phyloP scores from a whole-genome alignment of 805 yeast species.

The Candida parachauliodes region DNA sequence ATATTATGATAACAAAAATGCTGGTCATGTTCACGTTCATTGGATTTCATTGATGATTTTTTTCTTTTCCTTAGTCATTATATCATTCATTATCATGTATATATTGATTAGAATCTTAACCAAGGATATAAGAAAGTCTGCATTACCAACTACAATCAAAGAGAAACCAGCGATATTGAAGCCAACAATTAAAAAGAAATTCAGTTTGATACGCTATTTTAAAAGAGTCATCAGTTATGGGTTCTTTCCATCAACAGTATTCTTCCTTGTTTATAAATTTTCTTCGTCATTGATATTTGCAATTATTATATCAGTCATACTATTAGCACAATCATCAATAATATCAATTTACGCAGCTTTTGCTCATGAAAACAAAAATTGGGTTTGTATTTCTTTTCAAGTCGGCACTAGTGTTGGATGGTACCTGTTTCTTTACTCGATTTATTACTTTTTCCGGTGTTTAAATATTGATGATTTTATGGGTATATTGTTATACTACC shows the following conservation, averaged over 20 bases:
- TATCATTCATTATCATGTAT: conserved; percentile 62
- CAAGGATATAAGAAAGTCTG: conserved; percentile 8
- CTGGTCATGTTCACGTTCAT: conserved; percentile 51
- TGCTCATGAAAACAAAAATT: conserved; percentile 51
- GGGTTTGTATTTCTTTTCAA: conserved; percentile 83
- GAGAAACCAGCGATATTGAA: conserved; percentile 2
- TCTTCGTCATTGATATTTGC: not conserved
- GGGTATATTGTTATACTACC: conserved; percentile 63
- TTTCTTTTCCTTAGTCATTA: conserved; percentile 55
- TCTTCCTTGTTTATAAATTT: not conserved
- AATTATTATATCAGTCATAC: conserved; percentile 39
- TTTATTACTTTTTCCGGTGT: conserved; percentile 59
- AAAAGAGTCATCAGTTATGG: conserved; percentile 49
- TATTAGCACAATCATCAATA: conserved; percentile 68
- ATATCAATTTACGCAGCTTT: conserved; percentile 65
- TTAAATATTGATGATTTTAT: conserved; percentile 65
- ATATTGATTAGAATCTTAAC: conserved; percentile 56
- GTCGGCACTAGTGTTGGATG: conserved; percentile 68
- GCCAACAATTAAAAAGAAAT: not conserved
- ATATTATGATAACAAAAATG: conserved; percentile 53
- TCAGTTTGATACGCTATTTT: conserved; percentile 3
- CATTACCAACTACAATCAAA: conserved; percentile 11
- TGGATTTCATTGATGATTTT: conserved; percentile 79
- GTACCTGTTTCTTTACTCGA: conserved; percentile 64
- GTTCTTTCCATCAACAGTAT: conserved; percentile 49